Percentiles rank a stretch among this genome's conserved stretches.
Conservation (phyloP, 1,139 yeast genomes). For the Yamadazyma atlantica region DNA sequence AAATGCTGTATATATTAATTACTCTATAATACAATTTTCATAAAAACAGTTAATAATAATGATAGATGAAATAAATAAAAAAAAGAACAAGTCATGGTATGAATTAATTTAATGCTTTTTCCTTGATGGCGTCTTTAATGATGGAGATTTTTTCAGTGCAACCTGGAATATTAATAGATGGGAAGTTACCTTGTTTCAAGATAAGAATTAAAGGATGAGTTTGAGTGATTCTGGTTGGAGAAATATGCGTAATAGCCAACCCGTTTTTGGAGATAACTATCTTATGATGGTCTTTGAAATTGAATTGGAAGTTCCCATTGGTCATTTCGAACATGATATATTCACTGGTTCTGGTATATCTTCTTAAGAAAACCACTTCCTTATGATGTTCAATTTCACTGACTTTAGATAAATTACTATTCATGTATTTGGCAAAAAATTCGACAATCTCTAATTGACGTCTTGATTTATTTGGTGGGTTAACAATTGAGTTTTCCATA, state of each 20-base stretch:
- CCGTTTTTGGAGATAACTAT: slow-evolving; percentile 78
- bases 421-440: slow-evolving; percentile 82
- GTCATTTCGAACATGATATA: slow-evolving; percentile 92
- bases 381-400: slow-evolving; percentile 58
- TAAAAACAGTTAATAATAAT: slow-evolving; percentile 14
- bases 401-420: slow-evolving; percentile 73
- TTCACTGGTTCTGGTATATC: slow-evolving; percentile 75
- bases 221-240: slow-evolving; percentile 72
- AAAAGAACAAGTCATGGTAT: background rate
- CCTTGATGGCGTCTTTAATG: slow-evolving; percentile 43
- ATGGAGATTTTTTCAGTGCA: slow-evolving; percentile 43
- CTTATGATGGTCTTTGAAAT: slow-evolving; percentile 93
- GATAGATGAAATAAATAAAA: slow-evolving; percentile 2
- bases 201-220: slow-evolving; percentile 65
- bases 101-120: slow-evolving; percentile 28
- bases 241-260: slow-evolving; percentile 73
- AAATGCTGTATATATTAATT: slow-evolving; percentile 5
- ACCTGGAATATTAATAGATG: slow-evolving; percentile 51
- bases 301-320: slow-evolving; percentile 90
- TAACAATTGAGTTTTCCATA: slow-evolving; percentile 55
- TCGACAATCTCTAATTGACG: slow-evolving; percentile 81
- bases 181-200: slow-evolving; percentile 62
- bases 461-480: slow-evolving; percentile 59
- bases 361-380: slow-evolving; percentile 72
- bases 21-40: slow-evolving; percentile 14